Percentiles rank a stretch among this genome's conserved stretches.
phyloP scores from a whole-genome alignment of 768 basidiomycete species.

The Calocybe indica region DNA sequence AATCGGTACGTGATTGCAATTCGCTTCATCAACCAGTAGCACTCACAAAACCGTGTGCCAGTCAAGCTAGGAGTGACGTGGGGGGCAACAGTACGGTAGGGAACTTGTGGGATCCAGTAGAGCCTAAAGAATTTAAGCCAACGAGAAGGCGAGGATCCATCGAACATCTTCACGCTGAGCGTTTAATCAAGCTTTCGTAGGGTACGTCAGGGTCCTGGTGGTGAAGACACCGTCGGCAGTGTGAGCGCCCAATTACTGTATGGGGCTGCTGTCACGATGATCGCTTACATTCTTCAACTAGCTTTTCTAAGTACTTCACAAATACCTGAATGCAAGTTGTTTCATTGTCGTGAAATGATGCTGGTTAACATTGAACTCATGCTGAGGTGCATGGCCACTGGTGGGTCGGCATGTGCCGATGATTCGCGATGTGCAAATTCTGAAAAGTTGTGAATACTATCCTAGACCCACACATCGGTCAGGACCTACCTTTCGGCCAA shows the following conservation, averaged over 20 bases:
- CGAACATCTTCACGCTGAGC: neutral
- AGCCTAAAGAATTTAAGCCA: constrained; percentile 52
- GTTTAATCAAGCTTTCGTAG: constrained; percentile 24
- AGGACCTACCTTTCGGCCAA: no score
- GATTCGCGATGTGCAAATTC: no score
- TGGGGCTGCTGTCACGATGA: no score
- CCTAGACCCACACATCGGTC: no score
- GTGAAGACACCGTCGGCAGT: constrained; percentile 49
- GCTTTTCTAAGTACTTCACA: no score
- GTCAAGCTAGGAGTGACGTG: constrained; percentile 39
- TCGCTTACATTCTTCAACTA: no score
- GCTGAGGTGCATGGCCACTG: no score
- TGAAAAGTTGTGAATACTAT: no score
- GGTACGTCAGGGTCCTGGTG: constrained; percentile 65
- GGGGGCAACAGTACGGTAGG: constrained; percentile 37
- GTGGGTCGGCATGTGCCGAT: no score
- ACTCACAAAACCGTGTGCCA: constrained; percentile 10
- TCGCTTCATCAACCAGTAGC: neutral
- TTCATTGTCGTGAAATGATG: no score
- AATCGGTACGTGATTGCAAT: constrained; percentile 35
- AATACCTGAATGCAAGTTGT: no score
- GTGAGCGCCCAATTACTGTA: constrained; percentile 17
- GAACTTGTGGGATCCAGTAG: constrained; percentile 43
- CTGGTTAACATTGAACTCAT: no score
- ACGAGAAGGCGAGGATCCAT: constrained; percentile 52